Percentiles rank a stretch among this genome's conserved stretches.
Conservation (phyloP, 192 early-diverging fungal genomes). For the Dimargaris cristalligena region DNA sequence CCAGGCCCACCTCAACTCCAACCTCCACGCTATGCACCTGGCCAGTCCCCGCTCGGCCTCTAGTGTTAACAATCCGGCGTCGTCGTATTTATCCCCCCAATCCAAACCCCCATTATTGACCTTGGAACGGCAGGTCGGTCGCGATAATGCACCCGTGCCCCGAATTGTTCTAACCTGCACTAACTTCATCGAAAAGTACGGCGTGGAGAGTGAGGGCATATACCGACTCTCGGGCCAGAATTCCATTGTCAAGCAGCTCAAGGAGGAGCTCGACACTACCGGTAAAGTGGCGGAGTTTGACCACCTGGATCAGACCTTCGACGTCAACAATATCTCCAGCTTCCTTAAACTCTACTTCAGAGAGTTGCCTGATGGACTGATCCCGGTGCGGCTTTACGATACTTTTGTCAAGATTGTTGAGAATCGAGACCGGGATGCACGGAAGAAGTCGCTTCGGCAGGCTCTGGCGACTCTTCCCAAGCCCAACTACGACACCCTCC, state of each 20-base stretch:
- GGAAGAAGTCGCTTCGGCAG: constrained; percentile 52
- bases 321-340: constrained; percentile 72
- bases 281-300: constrained; percentile 46
- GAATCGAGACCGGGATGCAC: constrained; percentile 8
- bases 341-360: constrained; percentile 89
- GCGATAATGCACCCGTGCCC: constrained; percentile 59
- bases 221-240: constrained; percentile 79
- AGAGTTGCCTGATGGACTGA: constrained; percentile 78
- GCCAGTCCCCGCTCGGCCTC: constrained; percentile 62
- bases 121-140: constrained; percentile 45
- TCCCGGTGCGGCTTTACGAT: constrained; percentile 28
- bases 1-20: constrained; percentile 1
- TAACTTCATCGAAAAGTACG: constrained; percentile 63
- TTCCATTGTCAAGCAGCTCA: constrained; percentile 54
- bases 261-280: constrained; percentile 57
- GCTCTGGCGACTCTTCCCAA: constrained; percentile 58
- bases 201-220: constrained; percentile 60
- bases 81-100: background rate
- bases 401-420: constrained; percentile 3
- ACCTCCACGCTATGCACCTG: background rate
- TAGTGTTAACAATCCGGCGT: constrained; percentile 25
- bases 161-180: constrained; percentile 63
- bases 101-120: constrained; percentile 18
- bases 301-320: constrained; percentile 34
- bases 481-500: constrained; percentile 69